These are phyloP conservation scores for Rhizophagus clarus DNA, from an alignment of 192 early-diverging fungal genomes.

Conservation along the genomic window DNA sequence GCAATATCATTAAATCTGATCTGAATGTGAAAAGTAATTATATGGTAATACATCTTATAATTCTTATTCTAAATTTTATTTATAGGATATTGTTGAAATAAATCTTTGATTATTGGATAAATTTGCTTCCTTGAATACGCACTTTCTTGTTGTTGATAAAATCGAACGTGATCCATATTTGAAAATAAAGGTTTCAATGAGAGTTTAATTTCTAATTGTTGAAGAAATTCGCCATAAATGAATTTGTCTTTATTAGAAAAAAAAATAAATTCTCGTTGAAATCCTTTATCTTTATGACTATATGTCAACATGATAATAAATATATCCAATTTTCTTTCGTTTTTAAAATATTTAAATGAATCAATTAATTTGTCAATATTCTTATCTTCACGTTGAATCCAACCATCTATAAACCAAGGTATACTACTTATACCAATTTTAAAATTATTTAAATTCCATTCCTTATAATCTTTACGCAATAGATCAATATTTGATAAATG, in stretches of 20 bases:
- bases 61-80: neutral
- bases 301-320: slow-evolving; percentile 60
- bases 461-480: slow-evolving; percentile 77
- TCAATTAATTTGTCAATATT: slow-evolving; percentile 33
- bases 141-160: no score
- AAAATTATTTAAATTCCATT: slow-evolving; percentile 50
- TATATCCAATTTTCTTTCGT: slow-evolving; percentile 52
- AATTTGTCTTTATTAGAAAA: slow-evolving; percentile 35
- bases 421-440: slow-evolving; percentile 67
- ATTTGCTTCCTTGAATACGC: no score
- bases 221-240: neutral
- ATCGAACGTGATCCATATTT: neutral
- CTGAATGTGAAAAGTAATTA: no score
- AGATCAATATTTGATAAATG: slow-evolving; percentile 54
- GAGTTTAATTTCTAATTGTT: neutral
- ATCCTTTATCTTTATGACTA: slow-evolving; percentile 50
- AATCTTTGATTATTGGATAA: neutral
- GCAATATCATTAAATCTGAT: no score
- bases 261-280: slow-evolving; percentile 63
- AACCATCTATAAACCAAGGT: slow-evolving; percentile 50
- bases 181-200: neutral
- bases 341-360: slow-evolving; percentile 38
- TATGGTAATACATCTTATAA: neutral
- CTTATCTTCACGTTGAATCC: slow-evolving; percentile 51
- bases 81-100: neutral